phyloP scores from a whole-genome alignment of 768 basidiomycete species.

The Calvatia gigantea region DNA sequence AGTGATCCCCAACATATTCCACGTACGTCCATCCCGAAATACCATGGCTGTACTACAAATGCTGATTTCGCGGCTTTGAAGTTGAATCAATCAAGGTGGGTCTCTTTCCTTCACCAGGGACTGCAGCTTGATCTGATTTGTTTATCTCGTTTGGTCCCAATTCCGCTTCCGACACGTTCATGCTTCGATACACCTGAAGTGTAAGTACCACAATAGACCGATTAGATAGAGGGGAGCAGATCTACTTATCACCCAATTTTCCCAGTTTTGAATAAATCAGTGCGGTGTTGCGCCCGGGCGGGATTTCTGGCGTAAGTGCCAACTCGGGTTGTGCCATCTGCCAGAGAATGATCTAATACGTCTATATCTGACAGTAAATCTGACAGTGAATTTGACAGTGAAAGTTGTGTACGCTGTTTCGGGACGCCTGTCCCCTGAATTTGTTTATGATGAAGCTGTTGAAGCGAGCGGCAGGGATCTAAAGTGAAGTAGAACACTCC shows the following conservation, averaged over 20 bases:
- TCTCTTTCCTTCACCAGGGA: background rate
- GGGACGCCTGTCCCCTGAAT: no score
- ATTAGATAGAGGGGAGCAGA: background rate
- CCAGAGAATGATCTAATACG: background rate
- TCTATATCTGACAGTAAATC: no score
- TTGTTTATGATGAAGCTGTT: conserved; percentile 39
- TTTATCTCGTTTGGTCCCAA: background rate
- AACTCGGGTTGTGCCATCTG: background rate
- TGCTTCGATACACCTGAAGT: background rate
- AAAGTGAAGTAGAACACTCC: no score
- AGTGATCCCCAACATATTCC: background rate
- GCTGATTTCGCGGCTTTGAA: background rate
- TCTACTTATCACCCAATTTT: background rate
- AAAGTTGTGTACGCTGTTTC: no score
- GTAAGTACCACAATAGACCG: background rate
- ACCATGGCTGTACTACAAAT: background rate
- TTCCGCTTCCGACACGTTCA: background rate
- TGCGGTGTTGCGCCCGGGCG: background rate
- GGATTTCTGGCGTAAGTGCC: background rate
- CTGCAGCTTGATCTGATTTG: no score
- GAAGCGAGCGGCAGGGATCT: no score
- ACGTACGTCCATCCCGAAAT: background rate
- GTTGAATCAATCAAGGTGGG: background rate
- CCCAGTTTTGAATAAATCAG: background rate
- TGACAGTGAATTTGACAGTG: no score